phyloP scores from a whole-genome alignment of 208 protist species.

The Acanthamoeba royreba region DNA sequence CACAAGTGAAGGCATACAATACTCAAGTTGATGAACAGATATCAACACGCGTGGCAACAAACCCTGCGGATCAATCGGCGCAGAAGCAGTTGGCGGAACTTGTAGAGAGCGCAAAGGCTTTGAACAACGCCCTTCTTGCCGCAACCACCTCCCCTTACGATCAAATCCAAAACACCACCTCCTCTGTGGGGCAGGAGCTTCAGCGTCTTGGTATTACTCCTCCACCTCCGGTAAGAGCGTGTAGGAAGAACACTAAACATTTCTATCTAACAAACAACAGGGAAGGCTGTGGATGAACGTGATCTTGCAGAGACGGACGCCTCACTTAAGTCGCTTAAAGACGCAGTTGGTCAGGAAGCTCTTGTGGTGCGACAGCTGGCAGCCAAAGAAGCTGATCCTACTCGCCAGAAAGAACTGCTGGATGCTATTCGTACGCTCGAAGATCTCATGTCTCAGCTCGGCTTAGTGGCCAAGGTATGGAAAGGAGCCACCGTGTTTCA shows the following conservation, averaged over 20 bases:
- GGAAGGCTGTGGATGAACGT: background rate
- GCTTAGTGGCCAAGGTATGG: background rate
- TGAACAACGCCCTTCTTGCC: background rate
- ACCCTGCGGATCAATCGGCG: background rate
- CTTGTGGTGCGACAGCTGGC: background rate
- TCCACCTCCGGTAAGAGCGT: too few species aligned
- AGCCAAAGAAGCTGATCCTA: background rate
- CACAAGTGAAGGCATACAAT: background rate
- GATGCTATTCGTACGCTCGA: background rate
- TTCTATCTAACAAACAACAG: background rate
- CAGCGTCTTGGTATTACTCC: constrained; percentile 3
- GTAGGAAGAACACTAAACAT: background rate
- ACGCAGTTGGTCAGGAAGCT: background rate
- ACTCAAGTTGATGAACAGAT: background rate
- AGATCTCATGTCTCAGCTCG: background rate
- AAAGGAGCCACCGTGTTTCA: background rate
- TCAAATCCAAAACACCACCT: background rate
- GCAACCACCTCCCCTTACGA: constrained; percentile 13
- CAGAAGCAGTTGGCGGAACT: constrained; percentile 1
- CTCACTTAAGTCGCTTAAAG: background rate
- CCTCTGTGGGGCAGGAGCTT: background rate
- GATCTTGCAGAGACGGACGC: background rate
- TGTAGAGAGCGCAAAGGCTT: background rate
- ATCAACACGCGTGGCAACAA: background rate
- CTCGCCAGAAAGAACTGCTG: background rate